phyloP scores from a whole-genome alignment of 441 rosid genomes.

The Gossypium lobatum region DNA sequence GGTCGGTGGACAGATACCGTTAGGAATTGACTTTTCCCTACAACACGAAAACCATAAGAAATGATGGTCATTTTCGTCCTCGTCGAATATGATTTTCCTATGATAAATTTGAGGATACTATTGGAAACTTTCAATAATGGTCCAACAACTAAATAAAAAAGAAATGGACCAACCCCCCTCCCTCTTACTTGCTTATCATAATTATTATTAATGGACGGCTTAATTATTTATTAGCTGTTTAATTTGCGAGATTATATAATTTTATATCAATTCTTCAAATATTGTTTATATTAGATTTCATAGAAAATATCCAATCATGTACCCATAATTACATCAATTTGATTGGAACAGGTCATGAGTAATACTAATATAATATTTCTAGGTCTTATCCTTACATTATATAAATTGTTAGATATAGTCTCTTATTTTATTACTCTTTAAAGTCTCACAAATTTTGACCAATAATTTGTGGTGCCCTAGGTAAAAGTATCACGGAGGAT shows the following conservation, averaged over 20 bases:
- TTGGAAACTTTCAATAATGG: neutral
- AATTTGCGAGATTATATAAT: neutral
- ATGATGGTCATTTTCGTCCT: conserved; percentile 22
- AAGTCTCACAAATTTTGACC: too few relatives aligned
- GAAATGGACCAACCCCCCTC: neutral
- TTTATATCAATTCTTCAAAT: neutral
- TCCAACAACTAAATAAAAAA: conserved; percentile 8
- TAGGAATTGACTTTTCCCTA: conserved; percentile 16
- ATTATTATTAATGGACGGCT: neutral
- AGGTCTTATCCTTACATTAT: neutral
- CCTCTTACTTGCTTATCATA: neutral
- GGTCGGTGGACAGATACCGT: conserved; percentile 72
- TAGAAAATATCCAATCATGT: neutral
- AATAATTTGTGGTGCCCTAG: too few relatives aligned
- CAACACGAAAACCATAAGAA: conserved; percentile 24
- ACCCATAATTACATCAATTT: neutral
- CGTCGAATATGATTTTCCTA: neutral
- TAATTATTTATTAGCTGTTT: neutral
- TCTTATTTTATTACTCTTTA: too few relatives aligned
- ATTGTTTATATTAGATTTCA: neutral
- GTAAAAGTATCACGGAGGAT: too few relatives aligned
- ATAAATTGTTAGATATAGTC: neutral
- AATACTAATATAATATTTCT: neutral
- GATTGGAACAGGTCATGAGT: neutral
- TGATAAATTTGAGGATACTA: neutral